Evolutionary conservation across 2,329 filamentous ascomycete species (phyloP).

Genomic region (Diaporthe longicolla): DNA sequence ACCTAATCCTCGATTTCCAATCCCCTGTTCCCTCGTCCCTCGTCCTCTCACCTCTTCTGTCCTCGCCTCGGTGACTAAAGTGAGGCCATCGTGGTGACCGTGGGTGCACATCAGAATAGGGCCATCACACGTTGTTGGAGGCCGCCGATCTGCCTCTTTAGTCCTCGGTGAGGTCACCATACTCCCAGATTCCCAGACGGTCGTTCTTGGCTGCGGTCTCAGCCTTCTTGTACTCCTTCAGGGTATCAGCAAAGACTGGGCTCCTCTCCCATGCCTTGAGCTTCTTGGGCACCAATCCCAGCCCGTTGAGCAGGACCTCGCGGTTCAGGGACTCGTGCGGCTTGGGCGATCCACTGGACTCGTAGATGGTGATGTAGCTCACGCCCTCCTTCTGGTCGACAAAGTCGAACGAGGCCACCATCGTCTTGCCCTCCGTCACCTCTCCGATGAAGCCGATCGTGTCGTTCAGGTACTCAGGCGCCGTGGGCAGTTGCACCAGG

Average conservation of each 20-base stretch:
- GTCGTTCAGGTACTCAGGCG: conserved; percentile 86
- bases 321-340: conserved; percentile 88
- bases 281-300: conserved; percentile 93
- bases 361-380: conserved; percentile 89
- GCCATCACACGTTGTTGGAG: background rate
- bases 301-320: conserved; percentile 84
- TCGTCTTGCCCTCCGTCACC: conserved; percentile 79
- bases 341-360: conserved; percentile 74
- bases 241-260: conserved; percentile 76
- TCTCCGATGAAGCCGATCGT: conserved; percentile 82
- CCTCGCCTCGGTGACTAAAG: background rate
- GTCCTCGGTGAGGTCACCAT: conserved; percentile 95
- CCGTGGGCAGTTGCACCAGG: conserved; percentile 88
- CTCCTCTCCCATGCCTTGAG: conserved; percentile 90
- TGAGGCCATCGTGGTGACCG: background rate
- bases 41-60: background rate
- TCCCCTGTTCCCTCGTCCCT: background rate
- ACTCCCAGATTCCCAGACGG: conserved; percentile 95
- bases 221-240: conserved; percentile 79
- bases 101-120: background rate
- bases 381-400: conserved; percentile 83
- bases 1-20: background rate
- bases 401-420: conserved; percentile 93
- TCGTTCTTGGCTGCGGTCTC: conserved; percentile 85
- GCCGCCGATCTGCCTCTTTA: conserved; percentile 56